These are phyloP conservation scores for Fraxinus floribunda DNA, from an alignment of 305 asterid genomes.

Conservation along the genomic window DNA sequence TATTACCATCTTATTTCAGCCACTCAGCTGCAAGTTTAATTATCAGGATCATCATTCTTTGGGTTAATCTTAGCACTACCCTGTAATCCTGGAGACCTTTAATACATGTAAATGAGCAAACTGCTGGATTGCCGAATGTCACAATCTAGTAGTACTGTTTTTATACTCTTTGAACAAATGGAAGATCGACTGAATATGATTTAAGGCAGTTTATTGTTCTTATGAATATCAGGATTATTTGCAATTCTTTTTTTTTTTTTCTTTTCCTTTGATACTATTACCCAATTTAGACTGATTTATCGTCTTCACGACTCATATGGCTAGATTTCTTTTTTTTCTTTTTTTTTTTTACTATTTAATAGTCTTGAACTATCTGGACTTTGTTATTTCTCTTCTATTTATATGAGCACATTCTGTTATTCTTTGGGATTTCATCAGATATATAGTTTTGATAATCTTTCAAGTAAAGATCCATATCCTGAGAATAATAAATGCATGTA, in stretches of 20 bases:
- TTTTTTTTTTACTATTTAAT: not conserved
- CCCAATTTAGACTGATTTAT: not conserved
- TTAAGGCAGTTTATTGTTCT: not conserved
- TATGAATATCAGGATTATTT: not conserved
- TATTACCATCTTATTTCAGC: not conserved
- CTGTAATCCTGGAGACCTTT: not conserved
- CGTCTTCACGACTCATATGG: not conserved
- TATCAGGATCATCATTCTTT: constrained; percentile 2
- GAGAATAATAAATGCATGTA: not conserved
- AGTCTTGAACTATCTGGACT: not conserved
- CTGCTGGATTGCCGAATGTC: not conserved
- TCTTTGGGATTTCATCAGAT: not conserved
- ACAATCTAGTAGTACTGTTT: not conserved
- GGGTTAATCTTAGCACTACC: not conserved
- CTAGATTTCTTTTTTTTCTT: not conserved
- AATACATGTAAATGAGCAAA: not conserved
- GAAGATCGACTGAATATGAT: not conserved
- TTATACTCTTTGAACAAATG: not conserved
- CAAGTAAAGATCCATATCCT: not conserved
- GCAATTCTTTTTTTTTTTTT: not conserved
- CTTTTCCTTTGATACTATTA: not conserved
- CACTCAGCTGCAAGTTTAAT: not conserved
- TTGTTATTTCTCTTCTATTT: not conserved
- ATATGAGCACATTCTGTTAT: not conserved
- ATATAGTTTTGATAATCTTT: not conserved